Evolutionary conservation across 495 filamentous ascomycete species (phyloP), one percentile per base, ranked within the genome.

Genomic region (Aspergillus biplanus): DNA sequence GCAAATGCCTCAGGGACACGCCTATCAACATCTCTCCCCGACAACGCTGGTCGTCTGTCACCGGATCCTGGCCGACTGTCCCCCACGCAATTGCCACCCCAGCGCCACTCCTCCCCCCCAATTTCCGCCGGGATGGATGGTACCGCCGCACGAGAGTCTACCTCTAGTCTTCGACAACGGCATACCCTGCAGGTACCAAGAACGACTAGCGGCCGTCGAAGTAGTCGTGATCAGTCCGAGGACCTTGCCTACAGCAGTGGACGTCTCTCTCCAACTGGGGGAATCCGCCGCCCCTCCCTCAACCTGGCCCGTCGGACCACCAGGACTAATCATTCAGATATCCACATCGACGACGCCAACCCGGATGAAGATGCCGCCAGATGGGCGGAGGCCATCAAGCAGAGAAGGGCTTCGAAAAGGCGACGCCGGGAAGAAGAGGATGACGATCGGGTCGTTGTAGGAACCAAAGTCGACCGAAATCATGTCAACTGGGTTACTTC

Each of bases 401-500:
- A 96, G 68, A 96, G 93, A 70, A 82, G 94, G 62, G 93, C 92
- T 39, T 94, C 90, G 69, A 91, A 88, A 74, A 83, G 88, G 71
- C 89, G 86, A 73, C 83, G 85, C 64, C 89, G 89, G 67, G 94
- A 97, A 63, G 90, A 96, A 34, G 93, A 97, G 65, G 91, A 97
- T 62, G 96, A 98, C 66, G 95, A 97, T 65, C 84, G 92, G 59
- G 93, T 97, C 37, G 84, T 96, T 56, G 93, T 99, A n/a, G 95
- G 95, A 53, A 98, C 93, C 27, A 97, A 97, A 76, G 95, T 99
- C 39, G 95, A 98, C 73, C 93, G 97, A 78, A 90, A 91, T 68
- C 95, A 99, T 73, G 92, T 91, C 53, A 99, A 99, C 75, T 99
- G 92, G 88, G 92, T 97, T 18, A 97, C 92, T 7, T 93, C 96